Conservation (phyloP, 352 stramenopile species). For the Phytophthora sp. region DNA sequence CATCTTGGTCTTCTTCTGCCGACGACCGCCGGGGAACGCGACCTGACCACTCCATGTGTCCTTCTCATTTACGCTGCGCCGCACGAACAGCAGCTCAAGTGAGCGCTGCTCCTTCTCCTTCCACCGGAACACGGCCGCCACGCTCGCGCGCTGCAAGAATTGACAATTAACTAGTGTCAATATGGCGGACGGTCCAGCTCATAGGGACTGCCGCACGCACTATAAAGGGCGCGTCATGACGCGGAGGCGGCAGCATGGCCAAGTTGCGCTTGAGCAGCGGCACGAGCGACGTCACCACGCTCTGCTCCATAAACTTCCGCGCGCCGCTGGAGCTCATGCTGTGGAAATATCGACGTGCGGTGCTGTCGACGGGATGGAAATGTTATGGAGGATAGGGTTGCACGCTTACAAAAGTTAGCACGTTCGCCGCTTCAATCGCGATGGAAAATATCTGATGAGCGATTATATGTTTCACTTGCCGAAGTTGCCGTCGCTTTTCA, state of each 20-base stretch:
- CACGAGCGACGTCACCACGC: conserved; percentile 52
- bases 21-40: conserved; percentile 76
- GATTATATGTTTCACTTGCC: too few species aligned
- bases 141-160: conserved; percentile 59
- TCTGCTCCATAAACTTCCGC: conserved; percentile 47
- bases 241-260: conserved; percentile 40
- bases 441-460: too few species aligned
- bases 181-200: conserved; percentile 4
- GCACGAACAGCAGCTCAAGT: conserved; percentile 81
- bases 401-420: too few species aligned
- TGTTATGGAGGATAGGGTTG: conserved; percentile 21
- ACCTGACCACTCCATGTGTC: conserved; percentile 87
- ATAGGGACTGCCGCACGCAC: conserved; percentile 25
- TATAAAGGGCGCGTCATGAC: conserved; percentile 36
- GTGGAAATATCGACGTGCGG: conserved; percentile 23
- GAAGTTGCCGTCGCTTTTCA: not conserved
- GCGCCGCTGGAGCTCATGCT: conserved; percentile 27
- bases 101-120: conserved; percentile 66
- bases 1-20: conserved; percentile 64
- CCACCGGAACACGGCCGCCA: conserved; percentile 84
- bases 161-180: not conserved
- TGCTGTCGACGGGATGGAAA: too few species aligned
- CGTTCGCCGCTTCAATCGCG: conserved; percentile 7
- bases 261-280: conserved; percentile 65
- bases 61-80: conserved; percentile 70